phyloP scores from a whole-genome alignment of 75 land plant species.

The Sequoia sempervirens region DNA sequence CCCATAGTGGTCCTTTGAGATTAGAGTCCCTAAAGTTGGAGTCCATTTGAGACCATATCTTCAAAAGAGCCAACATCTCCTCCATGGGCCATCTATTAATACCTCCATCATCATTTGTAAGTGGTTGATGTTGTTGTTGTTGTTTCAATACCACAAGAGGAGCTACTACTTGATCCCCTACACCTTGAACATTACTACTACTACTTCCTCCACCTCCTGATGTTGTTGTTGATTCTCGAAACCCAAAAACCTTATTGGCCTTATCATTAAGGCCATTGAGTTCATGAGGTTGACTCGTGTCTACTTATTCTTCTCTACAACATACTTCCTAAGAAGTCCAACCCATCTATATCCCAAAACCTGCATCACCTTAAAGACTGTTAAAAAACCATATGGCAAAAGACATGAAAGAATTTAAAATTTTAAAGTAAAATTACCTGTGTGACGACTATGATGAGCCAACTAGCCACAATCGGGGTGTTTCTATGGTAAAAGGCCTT shows the following conservation, averaged over 20 bases:
- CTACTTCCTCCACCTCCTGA: neutral
- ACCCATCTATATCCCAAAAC: too few species aligned
- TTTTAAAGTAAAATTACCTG: too few species aligned
- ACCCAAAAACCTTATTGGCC: neutral
- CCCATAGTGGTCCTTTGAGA: slow-evolving; percentile 24
- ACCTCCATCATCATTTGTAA: slow-evolving; percentile 4
- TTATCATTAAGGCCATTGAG: neutral
- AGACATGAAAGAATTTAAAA: too few species aligned
- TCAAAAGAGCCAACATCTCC: slow-evolving; percentile 17
- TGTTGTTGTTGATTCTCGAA: neutral
- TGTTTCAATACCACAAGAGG: neutral
- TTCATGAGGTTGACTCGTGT: neutral
- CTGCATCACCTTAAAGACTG: too few species aligned
- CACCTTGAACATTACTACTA: neutral
- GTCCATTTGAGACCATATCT: slow-evolving; percentile 22
- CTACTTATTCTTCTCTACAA: too few species aligned
- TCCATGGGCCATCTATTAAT: slow-evolving; percentile 18
- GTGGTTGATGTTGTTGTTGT: neutral
- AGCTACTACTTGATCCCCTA: neutral
- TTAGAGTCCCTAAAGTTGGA: slow-evolving; percentile 18
- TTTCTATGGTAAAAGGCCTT: too few species aligned
- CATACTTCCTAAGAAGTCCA: too few species aligned
- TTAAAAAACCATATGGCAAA: too few species aligned
- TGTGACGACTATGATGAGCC: too few species aligned
- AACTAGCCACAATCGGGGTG: too few species aligned